Evolutionary conservation across 1,284 basidiomycete species (phyloP).

Genomic region (Cutaneotrichosporon spelunceum): DNA sequence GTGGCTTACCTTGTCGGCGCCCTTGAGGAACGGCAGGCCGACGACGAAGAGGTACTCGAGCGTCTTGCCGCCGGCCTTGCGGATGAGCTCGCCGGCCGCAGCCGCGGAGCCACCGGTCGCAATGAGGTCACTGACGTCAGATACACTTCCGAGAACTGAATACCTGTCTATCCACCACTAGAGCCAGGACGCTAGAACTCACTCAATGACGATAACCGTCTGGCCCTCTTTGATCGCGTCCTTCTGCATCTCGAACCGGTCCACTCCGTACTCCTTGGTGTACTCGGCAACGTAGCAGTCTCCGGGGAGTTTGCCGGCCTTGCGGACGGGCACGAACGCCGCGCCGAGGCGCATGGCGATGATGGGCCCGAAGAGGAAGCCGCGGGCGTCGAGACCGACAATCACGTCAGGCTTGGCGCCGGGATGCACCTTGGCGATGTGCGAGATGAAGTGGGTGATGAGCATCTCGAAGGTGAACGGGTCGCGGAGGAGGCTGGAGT

Average conservation of each 20-base stretch:
- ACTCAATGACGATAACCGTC: slow-evolving; percentile 81
- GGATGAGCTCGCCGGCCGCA: slow-evolving; percentile 87
- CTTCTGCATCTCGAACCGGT: slow-evolving; percentile 91
- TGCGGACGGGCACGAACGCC: slow-evolving; percentile 94
- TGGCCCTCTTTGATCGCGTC: slow-evolving; percentile 79
- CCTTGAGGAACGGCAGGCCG: slow-evolving; percentile 79
- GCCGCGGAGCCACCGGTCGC: slow-evolving; percentile 95
- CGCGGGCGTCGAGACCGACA: slow-evolving; percentile 92
- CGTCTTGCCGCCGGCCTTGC: slow-evolving; percentile 74
- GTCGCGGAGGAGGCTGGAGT: slow-evolving; percentile 62
- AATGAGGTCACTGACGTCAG: slow-evolving; percentile 67
- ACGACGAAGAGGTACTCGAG: slow-evolving; percentile 95
- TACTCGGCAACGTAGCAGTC: slow-evolving; percentile 72
- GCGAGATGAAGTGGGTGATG: slow-evolving; percentile 84
- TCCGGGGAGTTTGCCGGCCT: slow-evolving; percentile 91
- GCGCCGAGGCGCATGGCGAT: slow-evolving; percentile 88
- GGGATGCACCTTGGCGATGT: slow-evolving; percentile 63
- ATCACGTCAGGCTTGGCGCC: slow-evolving; percentile 86
- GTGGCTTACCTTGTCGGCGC: slow-evolving; percentile 56
- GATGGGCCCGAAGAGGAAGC: slow-evolving; percentile 91
- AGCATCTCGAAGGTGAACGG: slow-evolving; percentile 84
- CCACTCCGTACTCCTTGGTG: slow-evolving; percentile 90
- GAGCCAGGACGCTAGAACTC: slow-evolving; percentile 21
- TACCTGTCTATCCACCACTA: neutral
- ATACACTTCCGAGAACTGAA: neutral